phyloP scores from a whole-genome alignment of 2,329 filamentous ascomycete genomes.

The Piedraia hortae region DNA sequence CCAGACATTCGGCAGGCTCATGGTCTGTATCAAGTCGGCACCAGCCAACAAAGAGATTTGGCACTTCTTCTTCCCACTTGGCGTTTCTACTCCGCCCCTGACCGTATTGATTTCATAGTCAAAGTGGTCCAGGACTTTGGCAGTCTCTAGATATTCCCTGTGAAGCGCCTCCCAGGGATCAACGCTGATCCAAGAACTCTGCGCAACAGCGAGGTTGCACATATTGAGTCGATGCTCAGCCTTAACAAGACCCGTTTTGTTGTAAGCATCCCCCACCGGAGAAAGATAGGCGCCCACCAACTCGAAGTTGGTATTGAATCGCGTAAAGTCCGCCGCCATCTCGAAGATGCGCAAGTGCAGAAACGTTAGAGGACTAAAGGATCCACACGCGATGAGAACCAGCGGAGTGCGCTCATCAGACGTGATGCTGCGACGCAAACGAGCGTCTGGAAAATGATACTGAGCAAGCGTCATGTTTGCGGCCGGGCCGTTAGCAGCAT shows the following conservation, averaged over 20 bases:
- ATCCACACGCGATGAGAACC: constrained; percentile 40
- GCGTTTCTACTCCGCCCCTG: constrained; percentile 41
- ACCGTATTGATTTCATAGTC: constrained; percentile 67
- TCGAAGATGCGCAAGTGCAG: constrained; percentile 69
- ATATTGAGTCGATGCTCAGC: constrained; percentile 54
- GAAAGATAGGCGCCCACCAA: constrained; percentile 65
- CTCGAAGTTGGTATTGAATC: constrained; percentile 51
- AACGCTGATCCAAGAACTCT: constrained; percentile 55
- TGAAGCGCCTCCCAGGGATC: constrained; percentile 76
- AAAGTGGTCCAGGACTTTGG: constrained; percentile 72
- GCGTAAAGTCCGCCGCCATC: constrained; percentile 57
- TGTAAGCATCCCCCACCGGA: constrained; percentile 49
- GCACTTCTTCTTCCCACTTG: constrained; percentile 39
- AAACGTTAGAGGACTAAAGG: constrained; percentile 22
- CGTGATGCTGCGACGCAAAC: constrained; percentile 28
- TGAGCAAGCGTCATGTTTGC: constrained; percentile 14
- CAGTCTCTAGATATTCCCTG: constrained; percentile 64
- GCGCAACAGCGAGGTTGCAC: constrained; percentile 58
- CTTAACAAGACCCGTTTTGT: constrained; percentile 52
- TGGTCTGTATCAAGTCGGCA: constrained; percentile 23
- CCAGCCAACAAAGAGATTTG: constrained; percentile 63
- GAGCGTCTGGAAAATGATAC: constrained; percentile 34
- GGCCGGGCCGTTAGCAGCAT: constrained; percentile 6
- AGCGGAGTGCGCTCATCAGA: constrained; percentile 31
- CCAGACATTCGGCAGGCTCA: constrained; percentile 39